These are phyloP conservation scores for Fagus sylvatica DNA, from an alignment of 306 rosid species.

Conservation along the genomic window DNA sequence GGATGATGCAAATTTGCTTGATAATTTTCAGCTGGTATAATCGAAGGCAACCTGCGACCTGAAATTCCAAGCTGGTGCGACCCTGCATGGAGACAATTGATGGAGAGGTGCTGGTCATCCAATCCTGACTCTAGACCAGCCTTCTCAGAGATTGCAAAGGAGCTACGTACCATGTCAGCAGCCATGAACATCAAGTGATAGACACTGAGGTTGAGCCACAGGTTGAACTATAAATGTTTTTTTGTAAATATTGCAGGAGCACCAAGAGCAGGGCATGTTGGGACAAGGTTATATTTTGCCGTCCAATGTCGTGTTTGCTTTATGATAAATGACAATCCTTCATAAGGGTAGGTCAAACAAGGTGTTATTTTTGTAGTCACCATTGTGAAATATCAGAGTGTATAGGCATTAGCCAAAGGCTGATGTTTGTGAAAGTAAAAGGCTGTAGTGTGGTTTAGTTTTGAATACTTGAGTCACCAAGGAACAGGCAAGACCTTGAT, in stretches of 20 bases:
- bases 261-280: conserved; percentile 10
- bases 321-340: neutral
- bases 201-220: neutral
- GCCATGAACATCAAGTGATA: conserved; percentile 29
- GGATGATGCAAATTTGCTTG: neutral
- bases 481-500: neutral
- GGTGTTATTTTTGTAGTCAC: conserved; percentile 13
- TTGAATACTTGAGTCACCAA: neutral
- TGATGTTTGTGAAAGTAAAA: neutral
- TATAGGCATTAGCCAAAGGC: neutral
- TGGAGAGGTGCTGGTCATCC: conserved; percentile 42
- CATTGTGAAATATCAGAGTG: neutral
- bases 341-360: neutral
- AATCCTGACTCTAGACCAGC: conserved; percentile 30
- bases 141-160: conserved; percentile 37
- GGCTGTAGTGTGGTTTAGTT: neutral
- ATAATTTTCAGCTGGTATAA: conserved; percentile 28
- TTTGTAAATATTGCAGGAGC: conserved; percentile 23
- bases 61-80: conserved; percentile 44
- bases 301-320: conserved; percentile 4
- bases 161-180: conserved; percentile 30
- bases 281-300: conserved; percentile 7
- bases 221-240: neutral
- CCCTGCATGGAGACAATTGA: conserved; percentile 35
- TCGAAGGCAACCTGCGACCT: conserved; percentile 26